Percentiles rank a stretch among this genome's conserved stretches.
Evolutionary conservation across 192 early-diverging fungal genomes (phyloP).

Genomic region (Funneliformis mosseae): DNA sequence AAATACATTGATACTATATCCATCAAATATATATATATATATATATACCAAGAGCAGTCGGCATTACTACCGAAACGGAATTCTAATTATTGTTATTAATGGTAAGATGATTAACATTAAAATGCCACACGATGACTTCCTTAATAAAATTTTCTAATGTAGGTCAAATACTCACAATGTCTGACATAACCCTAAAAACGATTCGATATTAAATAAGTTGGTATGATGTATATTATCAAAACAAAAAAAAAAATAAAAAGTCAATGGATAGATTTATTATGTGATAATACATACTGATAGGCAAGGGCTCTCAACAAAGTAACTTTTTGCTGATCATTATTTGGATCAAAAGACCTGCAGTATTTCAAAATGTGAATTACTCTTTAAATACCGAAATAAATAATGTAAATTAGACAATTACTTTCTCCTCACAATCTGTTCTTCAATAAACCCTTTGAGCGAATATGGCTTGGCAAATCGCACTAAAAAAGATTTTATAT

Average conservation of each 20-base stretch:
- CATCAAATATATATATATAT: neutral
- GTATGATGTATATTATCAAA: neutral
- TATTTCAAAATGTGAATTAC: neutral
- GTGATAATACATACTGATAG: conserved; percentile 51
- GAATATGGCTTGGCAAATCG: conserved; percentile 78
- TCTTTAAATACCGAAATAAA: neutral
- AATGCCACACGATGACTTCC: neutral
- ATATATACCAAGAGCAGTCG: conserved; percentile 61
- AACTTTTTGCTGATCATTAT: conserved; percentile 46
- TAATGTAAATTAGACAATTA: conserved; percentile 30
- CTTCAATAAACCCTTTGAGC: conserved; percentile 63
- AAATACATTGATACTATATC: neutral
- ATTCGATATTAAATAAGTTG: neutral
- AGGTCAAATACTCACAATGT: conserved; percentile 53
- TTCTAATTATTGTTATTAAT: conserved; percentile 49
- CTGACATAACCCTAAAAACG: conserved; percentile 49
- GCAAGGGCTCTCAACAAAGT: conserved; percentile 72
- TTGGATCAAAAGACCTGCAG: conserved; percentile 21
- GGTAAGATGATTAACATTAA: neutral
- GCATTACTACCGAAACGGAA: conserved; percentile 79
- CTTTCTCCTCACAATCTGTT: conserved; percentile 60
- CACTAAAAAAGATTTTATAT: conserved; percentile 41
- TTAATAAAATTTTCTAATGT: neutral
- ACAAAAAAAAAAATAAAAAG: neutral
- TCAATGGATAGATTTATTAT: neutral